Conservation (phyloP, 805 yeast genomes). For the Saccharomycopsis olivae region DNA sequence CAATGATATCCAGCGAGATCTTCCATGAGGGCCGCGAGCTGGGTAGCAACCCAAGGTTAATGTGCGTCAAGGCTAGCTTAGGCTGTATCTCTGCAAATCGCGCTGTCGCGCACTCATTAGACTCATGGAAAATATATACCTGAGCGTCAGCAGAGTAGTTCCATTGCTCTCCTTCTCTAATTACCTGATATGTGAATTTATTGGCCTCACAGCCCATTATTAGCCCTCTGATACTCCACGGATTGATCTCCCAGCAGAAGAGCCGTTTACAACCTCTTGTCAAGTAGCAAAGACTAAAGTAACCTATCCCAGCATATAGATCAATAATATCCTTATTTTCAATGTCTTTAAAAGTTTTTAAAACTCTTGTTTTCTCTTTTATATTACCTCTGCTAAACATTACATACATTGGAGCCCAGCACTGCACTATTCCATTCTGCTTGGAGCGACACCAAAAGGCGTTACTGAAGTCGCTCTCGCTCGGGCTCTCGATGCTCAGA, state of each 20-base stretch:
- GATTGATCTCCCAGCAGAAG: conserved; percentile 76
- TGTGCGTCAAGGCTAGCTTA: conserved; percentile 34
- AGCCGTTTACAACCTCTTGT: conserved; percentile 39
- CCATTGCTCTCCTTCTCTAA: conserved; percentile 26
- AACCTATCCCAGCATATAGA: conserved; percentile 78
- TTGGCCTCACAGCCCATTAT: conserved; percentile 42
- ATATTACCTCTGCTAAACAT: conserved; percentile 87
- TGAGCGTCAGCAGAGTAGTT: conserved; percentile 21
- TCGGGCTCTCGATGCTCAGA: conserved; percentile 27
- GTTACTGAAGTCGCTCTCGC: conserved; percentile 30
- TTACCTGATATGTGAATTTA: conserved; percentile 28
- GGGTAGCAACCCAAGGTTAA: conserved; percentile 76
- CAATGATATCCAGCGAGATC: conserved; percentile 26
- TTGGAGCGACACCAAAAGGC: conserved; percentile 64
- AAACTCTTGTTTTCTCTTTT: conserved; percentile 63
- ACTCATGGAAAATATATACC: conserved; percentile 50
- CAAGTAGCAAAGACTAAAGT: conserved; percentile 64
- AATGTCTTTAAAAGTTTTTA: conserved; percentile 32
- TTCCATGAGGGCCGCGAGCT: conserved; percentile 55
- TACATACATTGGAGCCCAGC: conserved; percentile 78
- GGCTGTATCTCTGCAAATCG: conserved; percentile 28
- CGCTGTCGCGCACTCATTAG: conserved; percentile 40
- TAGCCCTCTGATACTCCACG: conserved; percentile 75
- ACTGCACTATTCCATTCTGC: conserved; percentile 69
- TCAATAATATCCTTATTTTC: conserved; percentile 44